Conservation (phyloP, 2,329 filamentous ascomycete species). For the Clarireedia paspali region DNA sequence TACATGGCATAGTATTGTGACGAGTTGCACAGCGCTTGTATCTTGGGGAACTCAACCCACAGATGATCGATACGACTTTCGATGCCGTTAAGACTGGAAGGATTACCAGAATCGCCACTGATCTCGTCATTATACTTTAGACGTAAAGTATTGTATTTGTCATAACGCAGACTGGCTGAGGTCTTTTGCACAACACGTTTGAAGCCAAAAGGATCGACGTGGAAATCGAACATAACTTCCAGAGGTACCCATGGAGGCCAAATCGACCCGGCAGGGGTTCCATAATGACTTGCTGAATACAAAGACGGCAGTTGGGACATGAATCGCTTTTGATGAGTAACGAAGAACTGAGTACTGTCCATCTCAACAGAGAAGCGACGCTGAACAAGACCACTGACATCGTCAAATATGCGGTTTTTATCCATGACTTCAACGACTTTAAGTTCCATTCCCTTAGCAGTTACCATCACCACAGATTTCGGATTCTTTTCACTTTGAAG, state of each 20-base stretch:
- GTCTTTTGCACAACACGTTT: constrained; percentile 95
- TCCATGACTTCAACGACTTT: constrained; percentile 98
- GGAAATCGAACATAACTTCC: constrained; percentile 97
- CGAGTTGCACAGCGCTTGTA: constrained; percentile 93
- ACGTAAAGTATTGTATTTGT: constrained; percentile 96
- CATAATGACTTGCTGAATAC: constrained; percentile 92
- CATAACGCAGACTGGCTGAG: constrained; percentile 86
- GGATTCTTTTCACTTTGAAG: constrained; percentile 97
- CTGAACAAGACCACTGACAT: constrained; percentile 91
- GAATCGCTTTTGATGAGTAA: constrained; percentile 90
- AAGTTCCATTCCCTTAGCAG: constrained; percentile 95
- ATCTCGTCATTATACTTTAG: constrained; percentile 97
- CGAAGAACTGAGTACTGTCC: constrained; percentile 98
- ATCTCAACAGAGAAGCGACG: constrained; percentile 89
- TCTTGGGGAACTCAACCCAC: constrained; percentile 92
- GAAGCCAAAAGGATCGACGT: constrained; percentile 93
- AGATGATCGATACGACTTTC: constrained; percentile 91
- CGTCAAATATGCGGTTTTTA: constrained; percentile 83
- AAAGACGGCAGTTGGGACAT: constrained; percentile 76
- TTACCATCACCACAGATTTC: constrained; percentile 93
- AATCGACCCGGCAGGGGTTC: constrained; percentile 70
- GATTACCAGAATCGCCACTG: constrained; percentile 46
- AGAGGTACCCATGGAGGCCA: constrained; percentile 99
- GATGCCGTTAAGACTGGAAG: constrained; percentile 44
- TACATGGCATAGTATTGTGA: constrained; percentile 97